Base-by-base conservation (phyloP, 352 stramenopile species). In the Pythium phragmitis region DNA sequence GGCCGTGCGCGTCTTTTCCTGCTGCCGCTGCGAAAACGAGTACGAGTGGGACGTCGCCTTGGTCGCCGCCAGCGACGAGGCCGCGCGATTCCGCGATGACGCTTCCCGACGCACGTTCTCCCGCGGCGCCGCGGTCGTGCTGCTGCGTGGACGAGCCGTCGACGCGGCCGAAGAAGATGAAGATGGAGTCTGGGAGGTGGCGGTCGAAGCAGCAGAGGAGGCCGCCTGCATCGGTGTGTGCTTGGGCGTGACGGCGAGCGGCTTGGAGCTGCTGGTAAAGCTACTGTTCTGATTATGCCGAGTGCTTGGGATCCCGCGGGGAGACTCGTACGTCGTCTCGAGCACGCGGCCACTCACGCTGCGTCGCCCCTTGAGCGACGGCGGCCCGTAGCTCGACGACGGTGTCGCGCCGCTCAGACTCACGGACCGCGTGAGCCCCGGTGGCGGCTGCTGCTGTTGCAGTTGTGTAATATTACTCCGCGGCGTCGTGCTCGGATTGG, bases 1-100 rank as follows among this genome's bases (percentile, higher is more conserved):
- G 3, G 66, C 50, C 21, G 59, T 67, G 47, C 58, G 60, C 2
- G 60, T 69, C 50, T 69, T 73, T 33, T 73, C 61, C 47, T 69
- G 60, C 17, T 56, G 56, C 19, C 60, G 66, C 42, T 57, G 57
- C 8, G 55, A 61, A 45, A 69, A 69, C 3, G 66, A 73, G 39
- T 69, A 69, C 53, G 65, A 65, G 42, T 52, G 61, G 33, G 63
- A 65, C 33, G 63, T 58, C 14, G 37, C 42, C 9, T 28, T n/a
- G 1, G 49, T n/a, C 48, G 53, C 3, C 5, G 42, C 1, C 2
- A 45, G 21, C 9, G 41, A 46, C 7, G 63, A 69, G 8, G 41
- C 55, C 8, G 63, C 63, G 7, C 63, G 56, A 23, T 14, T 49
- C 2, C 56, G 63, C 6, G 45, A 49, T n/a, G 63, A 62, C 33